These are phyloP conservation scores for Neonectria ditissima DNA, from an alignment of 2,329 filamentous ascomycete species.

Conservation along the genomic window DNA sequence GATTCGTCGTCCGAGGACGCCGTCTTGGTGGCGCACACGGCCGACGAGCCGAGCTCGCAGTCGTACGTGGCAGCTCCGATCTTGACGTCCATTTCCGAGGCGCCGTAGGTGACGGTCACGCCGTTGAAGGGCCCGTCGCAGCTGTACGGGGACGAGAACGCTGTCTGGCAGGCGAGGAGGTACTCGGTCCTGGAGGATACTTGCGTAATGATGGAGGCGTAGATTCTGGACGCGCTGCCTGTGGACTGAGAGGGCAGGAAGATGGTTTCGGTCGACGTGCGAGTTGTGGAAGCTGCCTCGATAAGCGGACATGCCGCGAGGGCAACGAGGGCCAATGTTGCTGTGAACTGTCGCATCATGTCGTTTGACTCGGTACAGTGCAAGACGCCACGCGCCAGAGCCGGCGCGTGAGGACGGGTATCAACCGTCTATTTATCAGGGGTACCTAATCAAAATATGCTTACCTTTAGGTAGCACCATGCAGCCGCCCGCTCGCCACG, in stretches of 20 bases:
- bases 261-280: conserved; percentile 28
- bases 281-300: conserved; percentile 23
- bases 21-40: conserved; percentile 30
- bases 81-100: conserved; percentile 26
- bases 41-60: conserved; percentile 28
- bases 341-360: conserved; percentile 5
- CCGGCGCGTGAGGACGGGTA: not conserved
- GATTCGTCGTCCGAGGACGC: not conserved
- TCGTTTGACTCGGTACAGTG: too few relatives aligned
- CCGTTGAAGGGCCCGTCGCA: conserved; percentile 40
- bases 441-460: not conserved
- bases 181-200: conserved; percentile 37
- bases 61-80: conserved; percentile 37
- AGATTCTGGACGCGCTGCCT: conserved; percentile 36
- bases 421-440: conserved; percentile 1
- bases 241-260: conserved; percentile 34
- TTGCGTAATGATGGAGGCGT: conserved; percentile 41
- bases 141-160: conserved; percentile 29
- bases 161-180: conserved; percentile 40
- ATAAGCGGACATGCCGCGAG: conserved; percentile 6
- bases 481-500: not conserved
- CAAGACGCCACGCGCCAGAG: not conserved
- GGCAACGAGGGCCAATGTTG: conserved; percentile 11
- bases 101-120: conserved; percentile 36
- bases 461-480: not conserved